These are phyloP conservation scores for Auricularia sp. DNA, from an alignment of 768 basidiomycete genomes.

Conservation along the genomic window DNA sequence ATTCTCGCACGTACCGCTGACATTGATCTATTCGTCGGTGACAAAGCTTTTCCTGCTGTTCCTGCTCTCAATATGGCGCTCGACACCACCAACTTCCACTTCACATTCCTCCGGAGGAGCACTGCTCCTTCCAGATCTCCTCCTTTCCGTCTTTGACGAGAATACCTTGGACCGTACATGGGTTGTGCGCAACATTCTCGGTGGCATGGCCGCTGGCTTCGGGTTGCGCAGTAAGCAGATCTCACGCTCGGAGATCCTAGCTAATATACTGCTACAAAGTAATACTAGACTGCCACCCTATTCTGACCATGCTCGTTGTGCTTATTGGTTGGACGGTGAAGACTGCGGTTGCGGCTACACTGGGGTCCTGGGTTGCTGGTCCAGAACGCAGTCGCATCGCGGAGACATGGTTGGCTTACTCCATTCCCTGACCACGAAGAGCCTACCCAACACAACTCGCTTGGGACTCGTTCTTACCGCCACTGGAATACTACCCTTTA, in stretches of 20 bases:
- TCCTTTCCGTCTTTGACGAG: slow-evolving; percentile 55
- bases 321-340: slow-evolving; percentile 65
- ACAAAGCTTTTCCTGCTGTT: slow-evolving; percentile 80
- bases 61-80: slow-evolving; percentile 71
- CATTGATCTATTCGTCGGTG: slow-evolving; percentile 72
- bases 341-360: slow-evolving; percentile 47
- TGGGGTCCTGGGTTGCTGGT: slow-evolving; percentile 60
- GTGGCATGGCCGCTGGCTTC: slow-evolving; percentile 82
- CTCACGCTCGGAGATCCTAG: neutral
- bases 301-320: slow-evolving; percentile 68
- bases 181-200: slow-evolving; percentile 73
- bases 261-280: slow-evolving; percentile 33
- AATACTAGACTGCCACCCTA: slow-evolving; percentile 64
- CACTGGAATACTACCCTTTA: no score
- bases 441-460: no score
- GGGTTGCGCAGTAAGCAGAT: slow-evolving; percentile 56
- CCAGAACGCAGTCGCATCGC: slow-evolving; percentile 32
- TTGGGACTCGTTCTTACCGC: no score
- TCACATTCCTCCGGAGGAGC: slow-evolving; percentile 10
- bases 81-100: slow-evolving; percentile 23
- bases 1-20: slow-evolving; percentile 66
- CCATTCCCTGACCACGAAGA: slow-evolving; percentile 44
- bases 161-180: slow-evolving; percentile 72
- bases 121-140: slow-evolving; percentile 27
- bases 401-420: slow-evolving; percentile 75